Evolutionary conservation across 805 yeast species (phyloP).

Genomic region (Scheffersomyces spartinae): DNA sequence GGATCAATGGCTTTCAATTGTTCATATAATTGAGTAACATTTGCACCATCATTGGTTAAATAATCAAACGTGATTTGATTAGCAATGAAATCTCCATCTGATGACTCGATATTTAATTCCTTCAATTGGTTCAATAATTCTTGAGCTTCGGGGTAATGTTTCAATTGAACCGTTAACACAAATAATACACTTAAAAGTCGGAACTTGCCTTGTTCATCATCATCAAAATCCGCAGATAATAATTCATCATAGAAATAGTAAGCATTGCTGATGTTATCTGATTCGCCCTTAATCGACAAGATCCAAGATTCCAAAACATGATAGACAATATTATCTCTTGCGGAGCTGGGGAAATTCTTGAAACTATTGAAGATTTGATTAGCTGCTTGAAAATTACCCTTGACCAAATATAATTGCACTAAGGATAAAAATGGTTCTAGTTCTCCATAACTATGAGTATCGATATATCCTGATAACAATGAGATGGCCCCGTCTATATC

Average conservation of each 20-base stretch:
- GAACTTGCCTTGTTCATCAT: conserved; percentile 22
- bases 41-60: conserved; percentile 25
- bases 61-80: conserved; percentile 55
- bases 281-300: conserved; percentile 24
- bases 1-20: conserved; percentile 38
- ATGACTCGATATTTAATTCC: conserved; percentile 20
- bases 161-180: conserved; percentile 66
- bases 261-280: conserved; percentile 28
- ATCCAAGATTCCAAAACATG: conserved; percentile 74
- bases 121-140: conserved; percentile 43
- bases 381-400: conserved; percentile 25
- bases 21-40: conserved; percentile 36
- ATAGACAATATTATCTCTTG: conserved; percentile 57
- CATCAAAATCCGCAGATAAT: conserved; percentile 36
- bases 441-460: conserved; percentile 14
- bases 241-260: conserved; percentile 73
- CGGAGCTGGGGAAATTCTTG: conserved; percentile 19
- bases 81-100: conserved; percentile 37
- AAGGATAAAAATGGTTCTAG: conserved; percentile 30
- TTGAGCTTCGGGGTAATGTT: conserved; percentile 73
- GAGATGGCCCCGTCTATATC: conserved; percentile 26
- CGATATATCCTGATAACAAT: conserved; percentile 18
- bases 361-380: conserved; percentile 19
- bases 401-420: conserved; percentile 26
- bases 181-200: conserved; percentile 47